These are phyloP conservation scores for Psilocybe cubensis DNA, from an alignment of 768 basidiomycete genomes.

Conservation along the genomic window DNA sequence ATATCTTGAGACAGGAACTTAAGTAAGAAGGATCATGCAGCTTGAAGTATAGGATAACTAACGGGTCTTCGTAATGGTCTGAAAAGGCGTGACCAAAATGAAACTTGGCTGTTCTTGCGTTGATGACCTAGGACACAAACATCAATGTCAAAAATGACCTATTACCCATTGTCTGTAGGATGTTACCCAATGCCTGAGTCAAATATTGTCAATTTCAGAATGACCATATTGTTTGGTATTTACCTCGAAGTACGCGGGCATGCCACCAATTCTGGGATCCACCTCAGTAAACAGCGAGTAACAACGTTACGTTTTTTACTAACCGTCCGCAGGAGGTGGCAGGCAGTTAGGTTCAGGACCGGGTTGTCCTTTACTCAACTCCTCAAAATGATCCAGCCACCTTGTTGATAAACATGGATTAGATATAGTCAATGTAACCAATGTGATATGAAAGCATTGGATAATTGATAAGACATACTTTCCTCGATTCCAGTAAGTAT, in stretches of 20 bases:
- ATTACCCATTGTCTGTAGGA: too few species aligned
- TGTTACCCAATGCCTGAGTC: slow-evolving; percentile 53
- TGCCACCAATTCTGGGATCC: slow-evolving; percentile 62
- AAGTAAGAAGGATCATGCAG: not conserved
- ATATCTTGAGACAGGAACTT: slow-evolving; percentile 43
- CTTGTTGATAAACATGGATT: too few species aligned
- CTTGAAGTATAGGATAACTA: slow-evolving; percentile 27
- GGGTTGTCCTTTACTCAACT: slow-evolving; percentile 52
- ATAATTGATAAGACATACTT: slow-evolving; percentile 46
- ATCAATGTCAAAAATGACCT: too few species aligned
- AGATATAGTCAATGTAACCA: not conserved
- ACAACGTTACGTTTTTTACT: slow-evolving; percentile 7
- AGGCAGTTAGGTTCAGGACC: slow-evolving; percentile 68
- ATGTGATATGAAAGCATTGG: not conserved
- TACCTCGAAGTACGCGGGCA: slow-evolving; percentile 72
- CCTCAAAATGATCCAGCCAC: slow-evolving; percentile 71
- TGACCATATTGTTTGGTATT: slow-evolving; percentile 16
- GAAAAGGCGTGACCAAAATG: slow-evolving; percentile 61
- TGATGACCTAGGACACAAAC: slow-evolving; percentile 56
- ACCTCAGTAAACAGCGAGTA: slow-evolving; percentile 4
- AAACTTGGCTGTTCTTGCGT: slow-evolving; percentile 65
- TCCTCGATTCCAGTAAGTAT: slow-evolving; percentile 76
- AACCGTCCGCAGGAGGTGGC: slow-evolving; percentile 67
- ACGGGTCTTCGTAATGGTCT: slow-evolving; percentile 69
- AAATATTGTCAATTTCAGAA: slow-evolving; percentile 2